A percentile compares a stretch with the other conserved stretches of the same genome.
Conservation (phyloP, 331 rosid genomes). For the Cydonia oblonga region DNA sequence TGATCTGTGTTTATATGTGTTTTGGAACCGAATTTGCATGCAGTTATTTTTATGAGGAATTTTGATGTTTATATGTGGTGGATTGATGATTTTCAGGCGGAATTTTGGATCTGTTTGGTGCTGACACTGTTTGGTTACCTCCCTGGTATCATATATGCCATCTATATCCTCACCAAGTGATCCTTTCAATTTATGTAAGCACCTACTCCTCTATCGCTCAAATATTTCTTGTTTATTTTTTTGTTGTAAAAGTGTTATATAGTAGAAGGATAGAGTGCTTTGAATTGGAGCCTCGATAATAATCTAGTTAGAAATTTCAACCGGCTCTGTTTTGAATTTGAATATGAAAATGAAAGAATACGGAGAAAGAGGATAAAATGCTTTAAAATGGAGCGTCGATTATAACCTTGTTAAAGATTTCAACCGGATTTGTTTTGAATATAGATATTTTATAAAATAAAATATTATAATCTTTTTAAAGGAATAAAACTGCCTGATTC, state of each 20-base stretch:
- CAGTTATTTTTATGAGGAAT: neutral
- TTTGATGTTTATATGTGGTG: neutral
- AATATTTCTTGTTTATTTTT: neutral
- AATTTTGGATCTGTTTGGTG: slow-evolving; percentile 78
- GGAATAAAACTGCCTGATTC: neutral
- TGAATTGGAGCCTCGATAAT: too few relatives aligned
- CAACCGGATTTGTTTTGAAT: too few relatives aligned
- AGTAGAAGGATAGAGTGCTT: too few relatives aligned
- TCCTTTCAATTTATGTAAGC: slow-evolving; percentile 21
- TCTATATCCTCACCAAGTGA: slow-evolving; percentile 60
- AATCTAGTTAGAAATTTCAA: too few relatives aligned
- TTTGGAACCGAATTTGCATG: neutral
- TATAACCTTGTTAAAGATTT: too few relatives aligned
- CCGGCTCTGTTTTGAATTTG: too few relatives aligned
- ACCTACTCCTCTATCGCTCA: neutral
- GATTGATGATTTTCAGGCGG: slow-evolving; percentile 28
- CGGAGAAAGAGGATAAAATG: too few relatives aligned
- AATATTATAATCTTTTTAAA: too few relatives aligned
- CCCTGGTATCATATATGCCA: slow-evolving; percentile 76
- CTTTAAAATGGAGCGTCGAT: too few relatives aligned
- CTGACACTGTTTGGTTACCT: slow-evolving; percentile 55
- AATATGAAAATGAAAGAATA: neutral
- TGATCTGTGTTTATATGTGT: neutral
- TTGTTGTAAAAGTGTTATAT: too few relatives aligned
- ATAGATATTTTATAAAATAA: too few relatives aligned